Evolutionary conservation across 208 protist genomes (phyloP), one percentile per base, ranked within the genome.

Genomic region (Porcisia deanei): DNA sequence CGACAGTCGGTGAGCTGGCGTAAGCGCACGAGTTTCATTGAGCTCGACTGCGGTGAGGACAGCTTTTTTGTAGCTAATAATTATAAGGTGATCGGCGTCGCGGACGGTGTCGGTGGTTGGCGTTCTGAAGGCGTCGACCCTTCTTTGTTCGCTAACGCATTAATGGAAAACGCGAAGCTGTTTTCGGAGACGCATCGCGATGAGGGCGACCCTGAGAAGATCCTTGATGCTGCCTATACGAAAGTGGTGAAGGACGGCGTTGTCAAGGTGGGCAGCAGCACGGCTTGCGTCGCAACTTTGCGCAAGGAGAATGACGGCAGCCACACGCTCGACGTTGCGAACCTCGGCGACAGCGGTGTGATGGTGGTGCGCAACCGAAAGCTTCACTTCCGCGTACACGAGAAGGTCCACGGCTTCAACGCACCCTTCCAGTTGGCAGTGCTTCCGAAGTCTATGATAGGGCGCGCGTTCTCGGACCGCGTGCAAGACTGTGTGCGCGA

Each of bases 51-150:
- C 76, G 95, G 95, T 30, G 95, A 98, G 68, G 95, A 98, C 81
- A 96, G 90, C 76, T 98, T 98, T 85, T 97, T 98, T 66, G 94
- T 98, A 41, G 83, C 92, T 34, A 97, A 97, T 83, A 97, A 87
- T 55, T 95, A 96, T 83, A 95, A 93, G 80, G 91, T 90, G 47
- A 91, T 98, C 73, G 96, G 94, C 34, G 91, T 98, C 45, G 94
- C 96, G 6, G 96, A 98, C 76, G 96, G 96, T 67, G 95, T 98
- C 8, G 96, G 96, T 34, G 94, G 93, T 25, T 98, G 96, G 95
- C 83, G 88, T 30, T 82, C 88, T 66, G 80, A 93, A 63, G 93
- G 91, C 69, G 91, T 97, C 30, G 94, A 98, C 77, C 81, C 96
- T 3, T 77, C 93, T 0, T 81, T 90, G 45, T 95, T 98, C 76